phyloP scores from a whole-genome alignment of 2,329 filamentous ascomycete genomes.

The Xylariaceae sp. region DNA sequence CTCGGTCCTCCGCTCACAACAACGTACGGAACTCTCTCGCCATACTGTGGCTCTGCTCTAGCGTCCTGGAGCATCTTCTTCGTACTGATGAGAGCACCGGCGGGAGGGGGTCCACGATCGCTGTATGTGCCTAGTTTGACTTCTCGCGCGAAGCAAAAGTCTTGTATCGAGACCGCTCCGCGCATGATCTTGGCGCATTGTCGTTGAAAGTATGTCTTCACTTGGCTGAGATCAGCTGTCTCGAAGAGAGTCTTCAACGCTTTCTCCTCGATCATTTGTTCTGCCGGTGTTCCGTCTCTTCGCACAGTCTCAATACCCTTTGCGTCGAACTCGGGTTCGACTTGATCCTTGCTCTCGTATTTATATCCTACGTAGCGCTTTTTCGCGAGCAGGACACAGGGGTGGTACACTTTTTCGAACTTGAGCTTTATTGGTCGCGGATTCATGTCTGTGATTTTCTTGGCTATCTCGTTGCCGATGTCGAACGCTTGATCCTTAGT shows the following conservation, averaged over 20 bases:
- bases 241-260: conserved; percentile 85
- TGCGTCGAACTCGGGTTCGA: conserved; percentile 85
- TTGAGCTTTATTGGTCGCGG: conserved; percentile 92
- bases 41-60: conserved; percentile 85
- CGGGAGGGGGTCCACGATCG: conserved; percentile 72
- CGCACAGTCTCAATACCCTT: conserved; percentile 98
- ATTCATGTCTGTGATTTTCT: conserved; percentile 82
- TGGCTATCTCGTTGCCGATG: conserved; percentile 88
- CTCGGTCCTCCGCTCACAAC: conserved; percentile 86
- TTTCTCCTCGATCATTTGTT: conserved; percentile 95
- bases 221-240: conserved; percentile 80
- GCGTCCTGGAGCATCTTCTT: conserved; percentile 83
- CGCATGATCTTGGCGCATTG: conserved; percentile 93
- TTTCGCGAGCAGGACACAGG: conserved; percentile 89
- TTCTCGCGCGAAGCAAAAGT: conserved; percentile 93
- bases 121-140: conserved; percentile 88
- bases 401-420: conserved; percentile 97
- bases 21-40: conserved; percentile 91
- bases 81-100: conserved; percentile 84
- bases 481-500: conserved; percentile 85
- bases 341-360: conserved; percentile 75
- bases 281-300: conserved; percentile 87
- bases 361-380: conserved; percentile 98
- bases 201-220: conserved; percentile 84
- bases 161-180: conserved; percentile 82